phyloP scores from a whole-genome alignment of 768 basidiomycete species.

The Pulveroboletus sp. region DNA sequence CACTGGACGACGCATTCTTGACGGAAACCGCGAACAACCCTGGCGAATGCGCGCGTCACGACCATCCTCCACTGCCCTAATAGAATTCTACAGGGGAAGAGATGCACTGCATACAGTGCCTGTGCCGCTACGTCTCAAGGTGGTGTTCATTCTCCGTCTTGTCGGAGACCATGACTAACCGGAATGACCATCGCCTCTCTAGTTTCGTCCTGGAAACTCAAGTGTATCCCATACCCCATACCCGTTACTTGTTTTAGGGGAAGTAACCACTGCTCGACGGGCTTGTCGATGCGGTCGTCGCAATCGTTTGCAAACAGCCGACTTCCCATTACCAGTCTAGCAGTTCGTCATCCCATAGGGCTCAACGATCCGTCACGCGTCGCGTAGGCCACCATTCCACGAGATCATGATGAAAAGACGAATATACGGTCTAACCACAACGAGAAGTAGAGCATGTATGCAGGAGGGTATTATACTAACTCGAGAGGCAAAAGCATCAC shows the following conservation, averaged over 20 bases:
- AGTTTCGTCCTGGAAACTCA: too few relatives aligned
- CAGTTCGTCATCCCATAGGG: background rate
- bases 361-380: background rate
- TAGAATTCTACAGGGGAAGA: background rate
- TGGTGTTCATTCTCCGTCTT: conserved; percentile 36
- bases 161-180: conserved; percentile 34
- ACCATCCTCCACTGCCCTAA: background rate
- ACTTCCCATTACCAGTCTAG: background rate
- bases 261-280: too few relatives aligned
- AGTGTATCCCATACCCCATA: too few relatives aligned
- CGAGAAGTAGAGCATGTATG: conserved; percentile 17
- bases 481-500: conserved; percentile 7
- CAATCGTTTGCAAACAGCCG: too few relatives aligned
- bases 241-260: too few relatives aligned
- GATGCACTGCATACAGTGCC: conserved; percentile 14
- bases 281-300: too few relatives aligned
- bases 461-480: conserved; percentile 30
- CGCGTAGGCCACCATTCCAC: background rate
- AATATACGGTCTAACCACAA: conserved; percentile 17
- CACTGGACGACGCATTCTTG: background rate
- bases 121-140: too few relatives aligned
- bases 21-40: background rate
- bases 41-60: background rate
- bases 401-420: conserved; percentile 3
- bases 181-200: background rate